phyloP scores from a whole-genome alignment of 768 basidiomycete species.

The Podaxis carcinomalis region DNA sequence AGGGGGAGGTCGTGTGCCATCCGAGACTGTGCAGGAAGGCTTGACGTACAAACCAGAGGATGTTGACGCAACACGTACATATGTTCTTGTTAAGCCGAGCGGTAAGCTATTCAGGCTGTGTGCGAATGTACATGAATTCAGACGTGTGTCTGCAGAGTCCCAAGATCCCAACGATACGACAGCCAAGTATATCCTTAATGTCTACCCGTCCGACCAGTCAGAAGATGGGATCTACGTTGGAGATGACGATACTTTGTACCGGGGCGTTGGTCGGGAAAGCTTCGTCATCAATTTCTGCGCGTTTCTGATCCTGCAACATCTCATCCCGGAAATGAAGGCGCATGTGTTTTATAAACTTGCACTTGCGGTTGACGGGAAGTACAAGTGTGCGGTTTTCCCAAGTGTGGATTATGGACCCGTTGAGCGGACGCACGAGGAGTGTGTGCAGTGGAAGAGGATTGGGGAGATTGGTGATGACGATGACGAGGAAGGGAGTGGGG shows the following conservation, averaged over 20 bases:
- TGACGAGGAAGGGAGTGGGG: neutral
- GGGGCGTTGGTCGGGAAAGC: neutral
- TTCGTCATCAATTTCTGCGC: neutral
- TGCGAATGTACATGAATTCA: neutral
- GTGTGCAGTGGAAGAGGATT: neutral
- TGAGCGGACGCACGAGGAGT: neutral
- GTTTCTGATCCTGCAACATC: slow-evolving; percentile 1
- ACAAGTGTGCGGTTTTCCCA: neutral
- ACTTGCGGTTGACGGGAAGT: neutral
- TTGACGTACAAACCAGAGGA: neutral
- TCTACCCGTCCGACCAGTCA: neutral
- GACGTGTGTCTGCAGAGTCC: neutral
- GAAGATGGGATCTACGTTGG: neutral
- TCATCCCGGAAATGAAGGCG: neutral
- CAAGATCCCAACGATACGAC: neutral
- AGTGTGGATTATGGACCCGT: slow-evolving; percentile 1
- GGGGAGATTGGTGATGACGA: neutral
- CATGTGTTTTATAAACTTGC: neutral
- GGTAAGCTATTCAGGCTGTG: neutral
- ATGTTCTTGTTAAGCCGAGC: neutral
- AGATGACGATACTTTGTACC: neutral
- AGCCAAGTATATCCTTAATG: neutral
- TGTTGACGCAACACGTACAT: neutral
- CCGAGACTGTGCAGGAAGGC: neutral
- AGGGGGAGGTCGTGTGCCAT: neutral